phyloP scores from a whole-genome alignment of 1,139 yeast genomes.

The Magnusiomyces clavatus region DNA sequence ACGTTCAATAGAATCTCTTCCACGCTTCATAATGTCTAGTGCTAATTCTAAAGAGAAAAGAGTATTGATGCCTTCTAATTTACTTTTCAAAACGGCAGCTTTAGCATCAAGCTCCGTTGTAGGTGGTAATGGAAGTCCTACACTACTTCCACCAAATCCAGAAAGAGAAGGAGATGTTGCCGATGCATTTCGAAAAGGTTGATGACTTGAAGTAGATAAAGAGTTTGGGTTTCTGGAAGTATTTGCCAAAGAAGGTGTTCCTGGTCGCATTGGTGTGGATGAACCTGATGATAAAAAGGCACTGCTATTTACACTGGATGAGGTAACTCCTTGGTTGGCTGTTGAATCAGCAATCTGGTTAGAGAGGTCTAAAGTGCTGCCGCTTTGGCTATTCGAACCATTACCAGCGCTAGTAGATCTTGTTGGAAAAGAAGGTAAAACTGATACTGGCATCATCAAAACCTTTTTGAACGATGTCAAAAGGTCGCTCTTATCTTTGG shows the following conservation, averaged over 20 bases:
- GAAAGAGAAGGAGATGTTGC: slow-evolving; percentile 4
- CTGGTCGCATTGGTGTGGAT: slow-evolving; percentile 5
- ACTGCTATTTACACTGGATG: not conserved
- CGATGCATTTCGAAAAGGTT: no score
- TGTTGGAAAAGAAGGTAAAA: slow-evolving; percentile 17
- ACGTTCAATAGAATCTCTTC: slow-evolving; percentile 33
- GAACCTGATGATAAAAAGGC: not conserved
- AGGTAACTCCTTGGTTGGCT: not conserved
- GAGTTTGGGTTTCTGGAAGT: not conserved
- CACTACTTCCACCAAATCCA: slow-evolving; percentile 2
- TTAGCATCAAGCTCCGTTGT: slow-evolving; percentile 40
- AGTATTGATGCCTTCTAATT: slow-evolving; percentile 35
- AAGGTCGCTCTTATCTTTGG: slow-evolving; percentile 41
- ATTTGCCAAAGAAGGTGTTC: slow-evolving; percentile 1
- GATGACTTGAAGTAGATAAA: no score
- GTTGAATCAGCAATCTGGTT: not conserved
- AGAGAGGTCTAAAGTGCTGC: not conserved
- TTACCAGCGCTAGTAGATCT: not conserved
- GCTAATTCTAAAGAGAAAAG: slow-evolving; percentile 40
- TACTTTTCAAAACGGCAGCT: slow-evolving; percentile 37
- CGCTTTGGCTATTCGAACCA: not conserved
- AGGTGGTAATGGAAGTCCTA: slow-evolving; percentile 22
- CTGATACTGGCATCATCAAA: slow-evolving; percentile 32
- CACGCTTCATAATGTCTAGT: slow-evolving; percentile 32
- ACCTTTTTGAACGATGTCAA: slow-evolving; percentile 48